Conservation (phyloP, 768 basidiomycete species). For the Lyophyllum semitale region DNA sequence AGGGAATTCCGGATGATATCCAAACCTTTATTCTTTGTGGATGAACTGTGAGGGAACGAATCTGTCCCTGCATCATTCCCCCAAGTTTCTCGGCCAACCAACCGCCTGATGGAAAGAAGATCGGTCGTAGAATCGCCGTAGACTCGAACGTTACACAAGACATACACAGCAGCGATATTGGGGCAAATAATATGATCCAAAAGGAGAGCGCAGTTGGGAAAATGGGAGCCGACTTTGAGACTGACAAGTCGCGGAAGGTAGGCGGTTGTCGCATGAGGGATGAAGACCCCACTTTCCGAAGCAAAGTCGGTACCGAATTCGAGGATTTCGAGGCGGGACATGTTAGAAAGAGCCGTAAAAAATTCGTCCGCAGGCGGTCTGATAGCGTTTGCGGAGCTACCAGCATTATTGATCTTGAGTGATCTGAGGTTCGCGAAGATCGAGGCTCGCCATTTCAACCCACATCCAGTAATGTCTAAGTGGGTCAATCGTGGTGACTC, state of each 20-base stretch:
- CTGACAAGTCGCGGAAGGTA: not conserved
- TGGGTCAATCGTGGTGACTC: not conserved
- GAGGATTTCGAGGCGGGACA: not conserved
- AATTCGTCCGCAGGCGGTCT: not conserved
- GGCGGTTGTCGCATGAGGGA: not conserved
- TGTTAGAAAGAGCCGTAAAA: not conserved
- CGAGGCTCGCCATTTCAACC: not conserved
- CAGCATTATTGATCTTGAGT: not conserved
- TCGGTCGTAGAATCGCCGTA: too few species aligned
- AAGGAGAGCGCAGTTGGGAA: not conserved
- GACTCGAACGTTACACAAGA: too few species aligned
- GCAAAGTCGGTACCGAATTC: not conserved
- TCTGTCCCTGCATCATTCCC: not conserved
- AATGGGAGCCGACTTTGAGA: not conserved
- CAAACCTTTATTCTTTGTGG: not conserved
- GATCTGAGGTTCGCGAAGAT: not conserved
- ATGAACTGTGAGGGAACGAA: not conserved
- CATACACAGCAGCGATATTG: not conserved
- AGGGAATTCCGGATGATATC: not conserved
- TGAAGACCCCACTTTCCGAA: not conserved
- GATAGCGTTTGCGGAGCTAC: not conserved
- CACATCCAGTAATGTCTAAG: not conserved
- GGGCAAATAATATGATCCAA: not conserved
- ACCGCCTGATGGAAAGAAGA: too few species aligned
- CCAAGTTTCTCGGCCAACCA: not conserved